Evolutionary conservation across 352 stramenopile species (phyloP), one percentile per base, ranked within the genome.

Genomic region (Elongisporangium anandrum): DNA sequence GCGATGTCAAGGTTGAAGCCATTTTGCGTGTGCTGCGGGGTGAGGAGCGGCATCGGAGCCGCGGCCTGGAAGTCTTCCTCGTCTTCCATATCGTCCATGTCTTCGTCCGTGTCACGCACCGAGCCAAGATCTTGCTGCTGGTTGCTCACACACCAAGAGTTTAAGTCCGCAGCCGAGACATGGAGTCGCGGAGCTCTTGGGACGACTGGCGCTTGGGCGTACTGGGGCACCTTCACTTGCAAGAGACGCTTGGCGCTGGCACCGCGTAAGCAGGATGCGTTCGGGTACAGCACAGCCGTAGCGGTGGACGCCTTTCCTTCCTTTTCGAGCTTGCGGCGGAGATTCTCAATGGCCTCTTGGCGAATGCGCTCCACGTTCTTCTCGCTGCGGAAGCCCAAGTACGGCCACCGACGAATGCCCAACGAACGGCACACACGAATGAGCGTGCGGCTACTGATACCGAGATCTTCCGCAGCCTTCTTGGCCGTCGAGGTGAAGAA

Each of bases 311-410:
- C 65, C 20, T 64, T 61, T 3, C 72, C 69, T 26, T 78, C 68
- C 10, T 81, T 85, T 60, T 86, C 75, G 24, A 92, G 73, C 57
- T 87, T 88, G 54, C 73, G 75, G 50, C 77, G 77, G n/a, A 92
- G 70, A 55, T 87, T 92, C 52, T 88, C 79, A 58, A 92, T 83
- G 48, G 81, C 81, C 49, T 92, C 81, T 60, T 85, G 73, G 24
- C 81, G 81, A 57, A 92, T 87, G 20, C 81, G 77, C 48, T 92
- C 79, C 52, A 89, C 81, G 56, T 89, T 92, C 53, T 89, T 89
- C 65, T 89, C 81, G 50, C 81, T 88, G 54, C 79, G 79, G 65
- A 92, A 92, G 51, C 81, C 81, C 38, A 92, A 66, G 72, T 92
- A 92, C 39, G 81, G 79, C 81, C 81, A 91, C 24, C 81, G 77